These are phyloP conservation scores for Maudiozyma bulderi DNA, from an alignment of 805 yeast species.

Conservation along the genomic window DNA sequence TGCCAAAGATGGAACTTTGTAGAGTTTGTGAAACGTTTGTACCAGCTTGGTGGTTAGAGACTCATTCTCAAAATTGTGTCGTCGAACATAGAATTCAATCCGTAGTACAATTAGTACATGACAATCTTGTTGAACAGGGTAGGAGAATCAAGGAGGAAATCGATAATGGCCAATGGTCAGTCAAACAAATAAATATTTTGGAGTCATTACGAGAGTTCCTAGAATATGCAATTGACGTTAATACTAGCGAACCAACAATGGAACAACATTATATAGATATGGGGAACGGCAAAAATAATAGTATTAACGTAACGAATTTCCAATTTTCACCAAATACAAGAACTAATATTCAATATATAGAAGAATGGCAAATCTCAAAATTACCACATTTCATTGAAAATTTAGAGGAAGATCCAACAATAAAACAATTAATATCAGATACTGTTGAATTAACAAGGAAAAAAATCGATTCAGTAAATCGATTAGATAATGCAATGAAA, in stretches of 20 bases:
- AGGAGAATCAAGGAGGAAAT: conserved; percentile 25
- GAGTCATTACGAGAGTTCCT: conserved; percentile 43
- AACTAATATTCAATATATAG: conserved; percentile 41
- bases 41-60: conserved; percentile 96
- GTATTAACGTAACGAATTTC: conserved; percentile 46
- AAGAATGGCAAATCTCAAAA: conserved; percentile 13
- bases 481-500: conserved; percentile 65
- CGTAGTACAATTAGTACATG: conserved; percentile 66
- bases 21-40: conserved; percentile 83
- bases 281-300: conserved; percentile 62
- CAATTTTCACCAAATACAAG: too few relatives aligned
- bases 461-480: conserved; percentile 58
- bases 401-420: conserved; percentile 42
- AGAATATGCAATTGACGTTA: conserved; percentile 64
- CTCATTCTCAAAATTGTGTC: conserved; percentile 79
- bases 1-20: conserved; percentile 77
- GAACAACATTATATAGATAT: conserved; percentile 2
- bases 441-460: conserved; percentile 50
- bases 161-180: background rate
- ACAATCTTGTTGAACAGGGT: conserved; percentile 62
- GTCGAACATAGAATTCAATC: conserved; percentile 79
- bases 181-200: conserved; percentile 3
- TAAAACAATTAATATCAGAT: conserved; percentile 53
- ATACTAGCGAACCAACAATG: conserved; percentile 13
- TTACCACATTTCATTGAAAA: conserved; percentile 2